Evolutionary conservation across 2,329 filamentous ascomycete species (phyloP).

Genomic region (Chrysoporthe puriensis): DNA sequence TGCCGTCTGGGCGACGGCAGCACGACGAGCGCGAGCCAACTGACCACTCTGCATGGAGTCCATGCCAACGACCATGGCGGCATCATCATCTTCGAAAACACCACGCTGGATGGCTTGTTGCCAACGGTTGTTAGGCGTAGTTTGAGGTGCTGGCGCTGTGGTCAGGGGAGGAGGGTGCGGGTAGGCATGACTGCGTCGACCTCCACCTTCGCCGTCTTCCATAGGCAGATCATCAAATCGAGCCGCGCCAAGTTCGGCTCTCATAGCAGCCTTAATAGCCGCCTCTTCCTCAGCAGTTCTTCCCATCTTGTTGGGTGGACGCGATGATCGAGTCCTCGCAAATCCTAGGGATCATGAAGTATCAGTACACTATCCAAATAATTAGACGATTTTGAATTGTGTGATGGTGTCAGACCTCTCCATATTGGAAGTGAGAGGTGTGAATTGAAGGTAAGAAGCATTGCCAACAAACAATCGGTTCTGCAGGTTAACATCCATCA

Average conservation of each 20-base stretch:
- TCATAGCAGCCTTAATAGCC: constrained; percentile 20
- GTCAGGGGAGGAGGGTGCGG: background rate
- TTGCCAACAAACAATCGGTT: background rate
- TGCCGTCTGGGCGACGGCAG: background rate
- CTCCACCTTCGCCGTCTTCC: constrained; percentile 28
- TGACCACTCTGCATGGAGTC: constrained; percentile 35
- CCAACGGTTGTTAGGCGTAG: constrained; percentile 4
- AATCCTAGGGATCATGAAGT: background rate
- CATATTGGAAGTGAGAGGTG: background rate
- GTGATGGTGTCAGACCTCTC: background rate
- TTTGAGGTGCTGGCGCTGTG: background rate
- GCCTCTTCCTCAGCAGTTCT: constrained; percentile 6
- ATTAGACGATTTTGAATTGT: background rate
- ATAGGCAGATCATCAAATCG: constrained; percentile 35
- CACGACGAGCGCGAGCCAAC: constrained; percentile 32
- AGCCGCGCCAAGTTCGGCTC: constrained; percentile 35
- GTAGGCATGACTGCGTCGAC: background rate
- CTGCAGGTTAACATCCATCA: background rate
- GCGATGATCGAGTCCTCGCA: background rate
- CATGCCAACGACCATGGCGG: constrained; percentile 34
- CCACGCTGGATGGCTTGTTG: constrained; percentile 31
- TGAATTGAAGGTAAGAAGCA: background rate
- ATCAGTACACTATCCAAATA: background rate
- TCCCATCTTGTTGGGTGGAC: background rate
- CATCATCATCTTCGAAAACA: constrained; percentile 38